Base-by-base conservation (phyloP, 2,329 filamentous ascomycete species). In the Trichothecium roseum region DNA sequence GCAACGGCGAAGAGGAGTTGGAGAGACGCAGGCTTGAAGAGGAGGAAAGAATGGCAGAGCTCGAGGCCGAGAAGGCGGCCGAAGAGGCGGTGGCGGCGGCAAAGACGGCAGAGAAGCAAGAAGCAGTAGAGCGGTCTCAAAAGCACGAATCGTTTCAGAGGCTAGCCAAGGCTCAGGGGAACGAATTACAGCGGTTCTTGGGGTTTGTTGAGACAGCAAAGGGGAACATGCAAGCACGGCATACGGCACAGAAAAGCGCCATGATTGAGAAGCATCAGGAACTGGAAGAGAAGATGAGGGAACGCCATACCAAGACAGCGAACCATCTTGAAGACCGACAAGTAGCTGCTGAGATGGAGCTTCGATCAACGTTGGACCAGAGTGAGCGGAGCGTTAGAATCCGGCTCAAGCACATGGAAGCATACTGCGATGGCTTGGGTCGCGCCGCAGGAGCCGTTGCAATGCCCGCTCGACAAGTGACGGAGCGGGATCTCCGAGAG, bases 371-470 rank as follows among this genome's bases (percentile, higher is more conserved):
- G 0, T 53, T 78, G 13, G 69, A 77, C 35, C 69, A 74, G 43
- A 68, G 68, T 36, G 73, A 76, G 48, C 61, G 63, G 39, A 74
- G 69, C 43, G 64, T 78, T 27, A 61, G 60, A 22, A 69, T 75
- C 27, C 66, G 74, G 12, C 57, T 80, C n/a, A 69, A 68, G 47
- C 69, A 80, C 43, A 80, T 80, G 75, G 74, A 80, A 45, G 74
- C 73, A 5, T 80, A 80, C 50, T 79, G 74, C 45, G 65, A 74
- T 40, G 66, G 66, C 4, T 53, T 72, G 2, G 69, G 68, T 4
- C 60, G 60, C 22, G 59, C 52, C 17, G 52, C 56, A 3, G 54
- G 46, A 24, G 45, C 51, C 3, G 38, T 36, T 2, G 44, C 51
- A 4, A 61, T 69, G 52, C 69, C 70, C 4, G 56, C 59, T 1